Evolutionary conservation across 495 filamentous ascomycete genomes (phyloP), one percentile per base, ranked within the genome.

Genomic region (Talaromyces thailandensis): DNA sequence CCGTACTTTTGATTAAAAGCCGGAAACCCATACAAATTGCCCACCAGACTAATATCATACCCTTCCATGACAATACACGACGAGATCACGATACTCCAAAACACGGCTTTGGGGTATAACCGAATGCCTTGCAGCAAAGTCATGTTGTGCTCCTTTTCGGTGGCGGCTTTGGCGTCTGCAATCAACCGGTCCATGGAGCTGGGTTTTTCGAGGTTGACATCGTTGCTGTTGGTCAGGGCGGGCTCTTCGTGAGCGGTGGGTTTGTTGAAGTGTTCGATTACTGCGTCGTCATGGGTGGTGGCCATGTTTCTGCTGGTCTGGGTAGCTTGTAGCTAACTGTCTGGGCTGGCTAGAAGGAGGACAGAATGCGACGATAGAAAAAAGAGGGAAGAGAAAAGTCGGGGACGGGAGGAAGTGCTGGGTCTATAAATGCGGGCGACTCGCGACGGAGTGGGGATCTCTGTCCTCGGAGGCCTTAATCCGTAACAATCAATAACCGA

Each of bases 1-100:
- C 89, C 89, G 69, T 90, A 92, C 64, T 88, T 89, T 63, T 71
- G 71, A 66, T 87, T 88, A 77, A 91, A 92, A 67, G 74, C 70
- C 2, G 63, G 63, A 62, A 79, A 79, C 3, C 68, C 79, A 63
- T 80, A 81, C 52, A 81, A 79, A 58, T 79, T 81, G 68, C 75
- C 77, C 62, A 84, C 74, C 62, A 85, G 68, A 66, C 72, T 75
- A 55, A 82, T 73, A 66, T 84, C 82, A 72, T 83, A 85, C 16
- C 81, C 82, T 70, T 84, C 81, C 82, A 85, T 85, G 61, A 71
- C 76, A 65, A 85, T 81, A 45, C 74, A 75, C 0, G 80, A 79
- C 0, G 81, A 83, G 60, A 84, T 78, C 14, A 84, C 63, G 37
- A 84, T 64, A 62, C 77, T 81, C 81, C 81, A 85, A 14, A 67